A percentile compares a stretch with the other conserved stretches of the same genome.
Evolutionary conservation across 306 rosid genomes (phyloP).

Genomic region (Abrus precatorius): DNA sequence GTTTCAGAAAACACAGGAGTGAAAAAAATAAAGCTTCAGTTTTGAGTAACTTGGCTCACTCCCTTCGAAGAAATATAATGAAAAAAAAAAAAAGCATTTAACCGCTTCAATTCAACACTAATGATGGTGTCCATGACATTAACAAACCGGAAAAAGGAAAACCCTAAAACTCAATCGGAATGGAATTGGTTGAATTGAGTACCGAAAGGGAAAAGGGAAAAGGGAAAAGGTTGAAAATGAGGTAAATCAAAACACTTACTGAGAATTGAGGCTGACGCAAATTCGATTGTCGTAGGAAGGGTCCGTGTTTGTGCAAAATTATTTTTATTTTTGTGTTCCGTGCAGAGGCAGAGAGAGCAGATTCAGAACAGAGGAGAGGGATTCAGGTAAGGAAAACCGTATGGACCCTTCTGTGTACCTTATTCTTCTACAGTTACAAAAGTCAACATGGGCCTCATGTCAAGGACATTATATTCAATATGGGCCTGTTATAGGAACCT

Average conservation of each 20-base stretch:
- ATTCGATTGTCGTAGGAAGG: slow-evolving; percentile 54
- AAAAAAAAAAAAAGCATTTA: background rate
- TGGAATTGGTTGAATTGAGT: slow-evolving; percentile 13
- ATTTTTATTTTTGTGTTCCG: slow-evolving; percentile 8
- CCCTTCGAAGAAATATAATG: background rate
- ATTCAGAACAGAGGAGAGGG: slow-evolving; percentile 45
- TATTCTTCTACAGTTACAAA: slow-evolving; percentile 37
- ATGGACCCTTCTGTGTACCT: slow-evolving; percentile 51
- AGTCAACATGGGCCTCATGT: slow-evolving; percentile 47
- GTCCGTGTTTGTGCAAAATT: slow-evolving; percentile 24
- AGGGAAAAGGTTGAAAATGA: background rate
- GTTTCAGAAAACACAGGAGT: background rate
- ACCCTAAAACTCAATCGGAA: slow-evolving; percentile 50
- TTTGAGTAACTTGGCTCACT: slow-evolving; percentile 11
- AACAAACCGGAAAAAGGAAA: slow-evolving; percentile 10
- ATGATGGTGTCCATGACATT: background rate
- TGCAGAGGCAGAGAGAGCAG: slow-evolving; percentile 37
- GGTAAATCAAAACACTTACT: slow-evolving; percentile 58
- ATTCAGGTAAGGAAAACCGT: slow-evolving; percentile 61
- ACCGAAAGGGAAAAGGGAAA: slow-evolving; percentile 2
- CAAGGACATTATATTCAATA: background rate
- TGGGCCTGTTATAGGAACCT: background rate
- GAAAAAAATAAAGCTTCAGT: background rate
- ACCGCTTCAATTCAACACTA: background rate
- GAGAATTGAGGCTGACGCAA: slow-evolving; percentile 52